Evolutionary conservation across 140 eudicot species (phyloP), one percentile per base, ranked within the genome.

Genomic region (Ambrosia hybrid): DNA sequence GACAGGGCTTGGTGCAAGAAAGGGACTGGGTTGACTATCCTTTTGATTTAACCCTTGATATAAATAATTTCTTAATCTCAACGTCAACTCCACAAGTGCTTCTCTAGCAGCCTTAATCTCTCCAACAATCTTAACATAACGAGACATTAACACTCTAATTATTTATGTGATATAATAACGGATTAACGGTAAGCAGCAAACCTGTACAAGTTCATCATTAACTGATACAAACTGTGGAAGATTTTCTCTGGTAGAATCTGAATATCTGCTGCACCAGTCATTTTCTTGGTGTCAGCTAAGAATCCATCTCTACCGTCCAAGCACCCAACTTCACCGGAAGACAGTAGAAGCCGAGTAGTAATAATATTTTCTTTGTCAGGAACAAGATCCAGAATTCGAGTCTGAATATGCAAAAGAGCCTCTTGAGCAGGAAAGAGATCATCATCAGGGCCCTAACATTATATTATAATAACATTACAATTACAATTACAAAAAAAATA

Each of bases 341-440:
- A 84, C 46, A 94, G 82, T 52, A 94, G 75, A 78, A 94, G 81
- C 52, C 99, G 84, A 62, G 99, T 94, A 16, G 99, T 94, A n/a
- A 94, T 72, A 21, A 94, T 74, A 69, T 86, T 94, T 65, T 88
- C 96, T 82, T 90, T 90, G 67, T 91, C 97, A 9, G 96, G 90
- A 73, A 88, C 75, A 68, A 94, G 82, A 85, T 94, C 99, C 33
- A 88, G 83, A 65, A 94, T 94, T 73, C 95, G 92, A 63, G 95
- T 91, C 81, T 90, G 99, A 71, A 94, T 90, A 76, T 94, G 99
- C 80, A 94, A 77, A 78, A 94, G 86, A 33, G 99, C 99, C 82
- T 94, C 99, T 80, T 94, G 99, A 70, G 99, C 99, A 67, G 99
- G 99, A 72, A 94, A 94, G 67, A 94, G 78, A 76, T 94, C 97